A percentile compares a stretch with the other conserved stretches of the same genome.
phyloP scores from a whole-genome alignment of 345 rosid genomes.

The Bruguiera parviflora region DNA sequence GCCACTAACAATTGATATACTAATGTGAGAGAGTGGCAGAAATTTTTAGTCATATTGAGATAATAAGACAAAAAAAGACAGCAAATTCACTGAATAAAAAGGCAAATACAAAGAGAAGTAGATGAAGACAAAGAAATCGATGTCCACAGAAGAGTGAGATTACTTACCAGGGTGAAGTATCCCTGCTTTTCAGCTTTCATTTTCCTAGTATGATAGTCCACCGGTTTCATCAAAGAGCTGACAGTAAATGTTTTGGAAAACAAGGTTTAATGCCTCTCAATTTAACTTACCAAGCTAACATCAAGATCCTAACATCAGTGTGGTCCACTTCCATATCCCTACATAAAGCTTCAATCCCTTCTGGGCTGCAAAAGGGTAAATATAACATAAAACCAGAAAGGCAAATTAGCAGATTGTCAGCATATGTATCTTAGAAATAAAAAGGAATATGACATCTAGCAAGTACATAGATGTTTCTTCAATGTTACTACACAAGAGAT shows the following conservation, averaged over 20 bases:
- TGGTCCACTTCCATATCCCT: conserved; percentile 80
- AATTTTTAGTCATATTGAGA: neutral
- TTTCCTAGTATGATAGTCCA: conserved; percentile 52
- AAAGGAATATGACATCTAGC: neutral
- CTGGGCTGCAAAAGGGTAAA: conserved; percentile 62
- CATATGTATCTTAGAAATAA: neutral
- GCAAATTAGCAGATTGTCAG: neutral
- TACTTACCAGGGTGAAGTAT: conserved; percentile 82
- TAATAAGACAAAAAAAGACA: conserved; percentile 4
- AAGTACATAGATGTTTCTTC: neutral
- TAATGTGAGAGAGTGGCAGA: neutral
- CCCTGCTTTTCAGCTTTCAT: conserved; percentile 97
- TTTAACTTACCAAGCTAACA: conserved; percentile 88
- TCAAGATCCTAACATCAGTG: conserved; percentile 90
- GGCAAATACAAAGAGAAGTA: neutral
- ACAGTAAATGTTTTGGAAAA: conserved; percentile 2
- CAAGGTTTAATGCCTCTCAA: neutral
- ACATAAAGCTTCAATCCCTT: conserved; percentile 87
- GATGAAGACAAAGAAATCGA: neutral
- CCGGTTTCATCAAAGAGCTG: conserved; percentile 11
- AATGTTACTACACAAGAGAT: too few species aligned
- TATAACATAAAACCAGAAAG: conserved; percentile 17
- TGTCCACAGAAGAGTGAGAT: conserved; percentile 1
- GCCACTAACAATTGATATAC: too few species aligned
- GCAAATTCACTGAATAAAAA: neutral